Evolutionary conservation across 2,329 filamentous ascomycete genomes (phyloP), one percentile per base, ranked within the genome.

Genomic region (Cladophialophora chaetospira): DNA sequence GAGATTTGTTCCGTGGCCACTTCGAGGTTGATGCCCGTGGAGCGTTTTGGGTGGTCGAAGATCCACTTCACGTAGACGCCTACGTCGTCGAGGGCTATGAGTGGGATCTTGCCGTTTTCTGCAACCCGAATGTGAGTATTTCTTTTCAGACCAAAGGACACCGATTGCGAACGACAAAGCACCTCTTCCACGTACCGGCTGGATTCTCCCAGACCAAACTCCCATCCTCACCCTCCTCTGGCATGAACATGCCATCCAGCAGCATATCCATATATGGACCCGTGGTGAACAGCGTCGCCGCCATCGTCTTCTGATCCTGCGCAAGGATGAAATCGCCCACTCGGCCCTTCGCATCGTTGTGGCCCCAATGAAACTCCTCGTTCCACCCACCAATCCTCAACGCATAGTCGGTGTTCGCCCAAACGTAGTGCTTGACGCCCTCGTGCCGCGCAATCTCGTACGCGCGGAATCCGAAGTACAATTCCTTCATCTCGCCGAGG

Each of bases 401-500:
- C 1, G 63, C 71, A 59, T 76, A 81, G 58, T 82, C 79, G 9
- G 82, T 68, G 53, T 76, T 77, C 1, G 76, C 77, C 57, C 75
- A 81, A 15, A 75, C 69, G 60, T 77, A 77, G 50, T 79, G 70
- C 51, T 71, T 66, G 19, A 73, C 60, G 4, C 69, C 70, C 35
- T 58, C 63, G 43, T 69, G 64, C 2, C 68, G 36, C 0, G 72
- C 71, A 2, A 74, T 50, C 55, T 73, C 70, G 47, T 72, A 73
- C 3, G 59, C 48, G n/a, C 71, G 68, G 3, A 72, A 67, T 1
- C 61, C 69, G 65, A 67, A 82, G 64, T 71, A 82, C 1, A 73
- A 73, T 63, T 82, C 79, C 0, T 70, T 70, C 64, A 80, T 81
- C 66, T 81, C 78, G 28, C 79, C 80, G 13, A 70, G 67, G 54